Percentiles rank a stretch among this genome's conserved stretches.
Conservation (phyloP, 345 rosid genomes). For the Gossypium arboreum region DNA sequence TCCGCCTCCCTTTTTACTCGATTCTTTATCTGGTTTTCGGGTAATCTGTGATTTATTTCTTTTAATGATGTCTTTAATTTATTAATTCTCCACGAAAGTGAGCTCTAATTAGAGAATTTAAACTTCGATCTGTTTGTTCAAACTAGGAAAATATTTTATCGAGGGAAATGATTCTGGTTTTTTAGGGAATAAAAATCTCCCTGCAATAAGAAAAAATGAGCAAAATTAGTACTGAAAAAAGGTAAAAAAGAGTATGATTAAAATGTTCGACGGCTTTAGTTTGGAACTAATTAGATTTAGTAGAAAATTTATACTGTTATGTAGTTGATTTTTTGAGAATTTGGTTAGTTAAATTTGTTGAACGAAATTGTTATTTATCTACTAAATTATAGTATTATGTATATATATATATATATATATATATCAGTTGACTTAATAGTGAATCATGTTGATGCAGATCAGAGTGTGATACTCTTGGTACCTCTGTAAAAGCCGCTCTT, state of each 20-base stretch:
- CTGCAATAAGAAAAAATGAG: neutral
- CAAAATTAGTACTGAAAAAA: neutral
- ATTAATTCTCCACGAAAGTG: neutral
- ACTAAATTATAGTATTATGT: neutral
- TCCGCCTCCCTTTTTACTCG: neutral
- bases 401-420: no score
- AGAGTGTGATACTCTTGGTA: slow-evolving; percentile 95
- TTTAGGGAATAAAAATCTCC: no score
- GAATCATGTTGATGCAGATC: slow-evolving; percentile 48
- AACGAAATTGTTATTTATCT: neutral
- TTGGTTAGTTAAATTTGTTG: slow-evolving; percentile 5
- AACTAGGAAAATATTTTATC: neutral
- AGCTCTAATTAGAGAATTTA: neutral
- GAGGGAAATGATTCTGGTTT: neutral
- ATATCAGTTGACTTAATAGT: neutral
- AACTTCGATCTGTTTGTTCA: slow-evolving; percentile 4
- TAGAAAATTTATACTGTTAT: neutral
- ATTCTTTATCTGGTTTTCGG: neutral
- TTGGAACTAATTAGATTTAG: neutral
- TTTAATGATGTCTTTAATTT: neutral
- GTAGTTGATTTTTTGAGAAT: neutral
- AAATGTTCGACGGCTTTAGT: neutral
- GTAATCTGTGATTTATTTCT: slow-evolving; percentile 5
- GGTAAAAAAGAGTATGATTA: neutral
- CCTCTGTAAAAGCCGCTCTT: slow-evolving; percentile 80